Base-by-base conservation (phyloP, 768 basidiomycete genomes). In the Trametes gibbosa region DNA sequence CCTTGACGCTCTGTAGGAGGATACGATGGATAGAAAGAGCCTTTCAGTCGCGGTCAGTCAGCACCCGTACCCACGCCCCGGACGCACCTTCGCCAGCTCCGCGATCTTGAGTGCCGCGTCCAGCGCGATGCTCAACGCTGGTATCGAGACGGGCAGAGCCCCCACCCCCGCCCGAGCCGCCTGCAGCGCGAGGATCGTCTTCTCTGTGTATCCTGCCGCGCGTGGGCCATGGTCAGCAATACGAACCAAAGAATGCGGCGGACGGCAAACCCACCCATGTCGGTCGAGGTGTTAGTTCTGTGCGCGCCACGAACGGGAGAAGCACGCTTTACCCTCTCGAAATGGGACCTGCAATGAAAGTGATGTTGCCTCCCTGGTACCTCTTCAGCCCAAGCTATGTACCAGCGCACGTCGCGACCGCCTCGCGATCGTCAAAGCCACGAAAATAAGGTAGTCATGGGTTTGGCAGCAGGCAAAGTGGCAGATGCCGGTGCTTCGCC, bases 401-500 rank as follows among this genome's bases (percentile, higher is more conserved):
- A 56, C 9, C 17, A 21, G 48, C 17, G 8, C 12, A 8, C 46
- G 17, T 19, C 1, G 37, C 37, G 37, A 19, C 39, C 27, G 24
- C 39, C 13, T 49, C n/a, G 39, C 10, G 23, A 21, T 39, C 24
- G 4, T 12, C 21, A 8, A 23, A 2, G 8, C 16, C 10, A n/a
- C 24, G 10, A 49, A 19, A 41, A 56, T 23, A 56, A 56, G 55
- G 55, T 56, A 49, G 55, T 27, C 29, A 56, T 17, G 47, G 27
- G 14, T 17, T 3, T 56, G 55, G 49, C 55, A 56, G 55, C 37
- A 34, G 34, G 16, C 7, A 56, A 25, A 41, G 5, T 3, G 21
- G 32, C 46, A 27, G 8, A 21, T 17, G 21, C 29, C 4, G 24
- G 21, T 27, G 55, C 27, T 19, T 41, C 27, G 25, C 27, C 19